Conservation (phyloP, 148 eudicot genomes). For the Fallopia convolvulus region DNA sequence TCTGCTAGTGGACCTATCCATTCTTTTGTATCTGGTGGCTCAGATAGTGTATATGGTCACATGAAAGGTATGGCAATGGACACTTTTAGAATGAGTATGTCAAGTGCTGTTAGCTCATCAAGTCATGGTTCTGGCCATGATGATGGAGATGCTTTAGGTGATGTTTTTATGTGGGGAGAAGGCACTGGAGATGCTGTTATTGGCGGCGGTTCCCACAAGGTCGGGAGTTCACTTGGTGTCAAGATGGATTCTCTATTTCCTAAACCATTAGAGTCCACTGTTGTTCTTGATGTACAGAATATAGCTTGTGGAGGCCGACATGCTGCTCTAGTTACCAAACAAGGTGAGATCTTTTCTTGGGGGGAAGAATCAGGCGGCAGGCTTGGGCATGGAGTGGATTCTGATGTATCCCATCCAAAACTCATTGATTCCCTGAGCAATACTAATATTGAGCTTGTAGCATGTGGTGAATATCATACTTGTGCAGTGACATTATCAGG, state of each 20-base stretch:
- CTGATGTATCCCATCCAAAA: conserved; percentile 86
- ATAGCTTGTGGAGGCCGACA: conserved; percentile 94
- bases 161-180: conserved; percentile 97
- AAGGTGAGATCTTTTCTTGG: conserved; percentile 98
- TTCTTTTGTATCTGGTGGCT: conserved; percentile 82
- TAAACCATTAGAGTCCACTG: conserved; percentile 90
- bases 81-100: conserved; percentile 86
- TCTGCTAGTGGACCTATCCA: conserved; percentile 66
- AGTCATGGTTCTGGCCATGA: conserved; percentile 99
- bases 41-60: conserved; percentile 74
- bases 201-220: conserved; percentile 73
- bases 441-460: conserved; percentile 88
- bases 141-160: conserved; percentile 91
- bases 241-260: conserved; percentile 86
- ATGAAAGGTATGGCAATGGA: conserved; percentile 68
- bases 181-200: conserved; percentile 79
- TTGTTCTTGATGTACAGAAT: conserved; percentile 92
- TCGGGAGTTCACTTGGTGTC: conserved; percentile 35
- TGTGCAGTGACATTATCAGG: conserved; percentile 97
- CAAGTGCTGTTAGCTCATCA: conserved; percentile 98
- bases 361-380: conserved; percentile 92
- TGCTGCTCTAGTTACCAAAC: conserved; percentile 90
- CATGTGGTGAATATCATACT: conserved; percentile 90
- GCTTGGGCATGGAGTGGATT: conserved; percentile 95
- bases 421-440: conserved; percentile 77